Base-by-base conservation (phyloP, 768 basidiomycete species). In the Myochromella boudieri region DNA sequence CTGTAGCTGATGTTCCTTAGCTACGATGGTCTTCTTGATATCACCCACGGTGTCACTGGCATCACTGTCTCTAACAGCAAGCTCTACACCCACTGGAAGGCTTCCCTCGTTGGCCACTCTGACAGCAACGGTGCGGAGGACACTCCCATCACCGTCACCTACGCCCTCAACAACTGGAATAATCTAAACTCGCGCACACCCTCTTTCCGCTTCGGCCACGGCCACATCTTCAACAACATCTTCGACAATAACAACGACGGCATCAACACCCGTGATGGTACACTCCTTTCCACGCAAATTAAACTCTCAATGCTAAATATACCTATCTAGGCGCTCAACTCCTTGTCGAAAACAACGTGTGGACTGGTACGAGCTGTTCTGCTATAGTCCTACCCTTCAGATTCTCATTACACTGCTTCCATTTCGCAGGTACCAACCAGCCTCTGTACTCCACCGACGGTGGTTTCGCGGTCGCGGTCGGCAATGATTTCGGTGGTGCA, bases 271-370 rank as follows among this genome's bases (percentile, higher is more conserved):
- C 66, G 71, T 47, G 64, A 68, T 54, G 68, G 68, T 68, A 37
- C 12, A 61, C 48, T 15, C 36, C 14, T 6, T 34, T n/a, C n/a
- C n/a, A n/a, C n/a, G n/a, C n/a, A n/a, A n/a, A n/a, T n/a, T n/a
- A n/a, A n/a, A n/a, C n/a, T n/a, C n/a, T n/a, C n/a, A n/a, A n/a
- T n/a, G n/a, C n/a, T 36, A 4, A 48, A 20, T 22, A 2, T 32
- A 18, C 5, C 28, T 32, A 21, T 26, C 4, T 46, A 68, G 72
- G 68, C 53, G 75, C 73, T 41, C 70, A 72, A 52, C 69, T 73
- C 41, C 65, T 75, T 22, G 71, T 74, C 42, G 71, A 75, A 56
- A 74, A 73, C 65, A 75, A 75, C 51, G 68, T 75, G 18, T 75
- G 66, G 67, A 68, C 64, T 21, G 70, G 65, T 62, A 56, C n/a